These are phyloP conservation scores for Lasiosphaeriaceae sp. DNA, from an alignment of 495 filamentous ascomycete genomes.

Conservation along the genomic window DNA sequence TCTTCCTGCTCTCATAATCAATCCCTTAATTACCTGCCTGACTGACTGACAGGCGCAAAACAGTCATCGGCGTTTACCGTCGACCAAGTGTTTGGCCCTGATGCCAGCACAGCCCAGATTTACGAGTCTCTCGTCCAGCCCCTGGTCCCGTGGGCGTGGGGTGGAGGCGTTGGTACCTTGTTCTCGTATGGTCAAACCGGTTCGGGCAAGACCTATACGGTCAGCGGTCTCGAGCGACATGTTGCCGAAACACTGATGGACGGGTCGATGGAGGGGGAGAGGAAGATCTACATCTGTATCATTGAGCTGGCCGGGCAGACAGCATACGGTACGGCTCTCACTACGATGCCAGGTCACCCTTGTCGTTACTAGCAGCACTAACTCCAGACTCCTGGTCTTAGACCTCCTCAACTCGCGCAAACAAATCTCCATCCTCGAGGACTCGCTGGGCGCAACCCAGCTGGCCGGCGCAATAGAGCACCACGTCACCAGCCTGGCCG, in stretches of 20 bases:
- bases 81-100: slow-evolving; percentile 18
- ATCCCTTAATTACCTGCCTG: too few species aligned
- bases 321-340: not conserved
- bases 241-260: slow-evolving; percentile 22
- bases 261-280: slow-evolving; percentile 13
- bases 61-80: slow-evolving; percentile 19
- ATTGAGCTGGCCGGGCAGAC: slow-evolving; percentile 22
- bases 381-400: not conserved
- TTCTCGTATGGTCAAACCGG: slow-evolving; percentile 49
- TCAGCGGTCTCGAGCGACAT: slow-evolving; percentile 23
- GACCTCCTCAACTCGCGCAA: slow-evolving; percentile 24
- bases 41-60: too few species aligned
- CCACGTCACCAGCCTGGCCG: slow-evolving; percentile 12
- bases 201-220: slow-evolving; percentile 45
- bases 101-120: slow-evolving; percentile 14
- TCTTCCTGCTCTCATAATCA: too few species aligned
- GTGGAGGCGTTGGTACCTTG: slow-evolving; percentile 27
- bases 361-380: too few species aligned
- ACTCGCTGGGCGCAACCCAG: slow-evolving; percentile 21
- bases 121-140: slow-evolving; percentile 17
- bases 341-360: not conserved
- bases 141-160: slow-evolving; percentile 23
- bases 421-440: slow-evolving; percentile 25
- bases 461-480: slow-evolving; percentile 21
- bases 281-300: slow-evolving; percentile 19